Evolutionary conservation across 495 filamentous ascomycete species (phyloP).

Genomic region (Staphylotrichum tortipilum): DNA sequence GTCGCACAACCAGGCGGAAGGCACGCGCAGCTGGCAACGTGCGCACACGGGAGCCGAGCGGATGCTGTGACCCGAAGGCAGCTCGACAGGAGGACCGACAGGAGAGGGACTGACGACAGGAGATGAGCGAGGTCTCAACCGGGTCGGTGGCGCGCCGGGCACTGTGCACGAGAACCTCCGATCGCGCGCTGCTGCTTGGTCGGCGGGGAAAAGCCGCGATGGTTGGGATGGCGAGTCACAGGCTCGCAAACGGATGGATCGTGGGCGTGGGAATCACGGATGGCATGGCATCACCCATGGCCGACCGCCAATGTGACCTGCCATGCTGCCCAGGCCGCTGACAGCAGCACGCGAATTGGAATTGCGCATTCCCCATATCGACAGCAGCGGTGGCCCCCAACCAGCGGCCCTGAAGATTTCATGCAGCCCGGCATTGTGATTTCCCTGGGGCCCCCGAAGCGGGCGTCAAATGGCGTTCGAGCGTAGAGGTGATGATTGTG

Average conservation of each 20-base stretch:
- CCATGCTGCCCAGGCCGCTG: conserved; percentile 1
- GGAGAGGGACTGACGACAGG: background rate
- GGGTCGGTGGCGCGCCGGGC: background rate
- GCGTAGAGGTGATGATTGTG: conserved; percentile 1
- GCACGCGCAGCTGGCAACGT: conserved; percentile 17
- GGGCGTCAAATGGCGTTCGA: conserved; percentile 9
- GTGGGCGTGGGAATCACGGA: too few relatives aligned
- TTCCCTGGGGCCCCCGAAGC: background rate
- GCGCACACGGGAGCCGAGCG: conserved; percentile 15
- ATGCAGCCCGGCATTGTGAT: conserved; percentile 8
- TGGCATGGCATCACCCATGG: background rate
- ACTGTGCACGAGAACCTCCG: too few relatives aligned
- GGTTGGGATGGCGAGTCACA: too few relatives aligned
- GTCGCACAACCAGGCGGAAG: conserved; percentile 2
- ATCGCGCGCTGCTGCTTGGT: too few relatives aligned
- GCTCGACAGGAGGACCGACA: background rate
- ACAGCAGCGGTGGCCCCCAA: background rate
- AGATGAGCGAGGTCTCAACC: background rate
- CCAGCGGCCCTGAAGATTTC: background rate
- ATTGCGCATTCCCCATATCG: background rate
- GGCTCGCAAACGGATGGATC: too few relatives aligned
- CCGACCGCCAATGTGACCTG: conserved; percentile 12
- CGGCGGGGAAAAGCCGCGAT: background rate
- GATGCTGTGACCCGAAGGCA: conserved; percentile 10
- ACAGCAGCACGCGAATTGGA: conserved; percentile 8